phyloP scores from a whole-genome alignment of 495 filamentous ascomycete species.

The Darksidea phi region DNA sequence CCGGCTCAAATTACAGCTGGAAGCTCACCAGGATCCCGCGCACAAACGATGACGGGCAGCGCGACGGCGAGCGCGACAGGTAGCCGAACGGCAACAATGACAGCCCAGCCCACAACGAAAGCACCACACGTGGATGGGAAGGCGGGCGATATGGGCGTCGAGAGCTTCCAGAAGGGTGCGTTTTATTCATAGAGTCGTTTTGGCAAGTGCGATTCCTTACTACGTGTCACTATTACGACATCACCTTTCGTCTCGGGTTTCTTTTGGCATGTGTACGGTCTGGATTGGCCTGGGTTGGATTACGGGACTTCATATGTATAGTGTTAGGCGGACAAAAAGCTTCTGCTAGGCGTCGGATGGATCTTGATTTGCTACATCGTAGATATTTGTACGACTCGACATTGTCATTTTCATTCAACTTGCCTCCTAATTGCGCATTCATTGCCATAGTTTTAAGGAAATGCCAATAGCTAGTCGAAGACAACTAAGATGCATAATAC shows the following conservation, averaged over 20 bases:
- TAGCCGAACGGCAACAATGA: constrained; percentile 43
- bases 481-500: no score
- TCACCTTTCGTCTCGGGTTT: not conserved
- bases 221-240: no score
- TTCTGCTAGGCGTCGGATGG: no score
- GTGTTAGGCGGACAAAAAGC: no score
- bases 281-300: not conserved
- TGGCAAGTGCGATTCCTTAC: constrained; percentile 2
- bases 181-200: constrained; percentile 62
- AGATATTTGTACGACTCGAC: no score
- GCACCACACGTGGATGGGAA: constrained; percentile 40
- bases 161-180: constrained; percentile 88
- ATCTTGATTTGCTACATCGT: no score
- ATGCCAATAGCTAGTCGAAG: no score
- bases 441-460: no score
- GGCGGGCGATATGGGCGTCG: constrained; percentile 62
- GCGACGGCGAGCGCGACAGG: constrained; percentile 44
- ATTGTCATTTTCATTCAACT: no score
- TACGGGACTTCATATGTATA: no score
- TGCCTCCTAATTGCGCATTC: no score
- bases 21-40: constrained; percentile 48
- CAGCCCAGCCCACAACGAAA: constrained; percentile 59
- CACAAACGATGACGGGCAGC: constrained; percentile 43
- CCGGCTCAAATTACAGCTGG: constrained; percentile 53
- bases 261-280: not conserved